These are phyloP conservation scores for Aurantiochytrium sp. DNA, from an alignment of 108 stramenopile species.

Conservation along the genomic window DNA sequence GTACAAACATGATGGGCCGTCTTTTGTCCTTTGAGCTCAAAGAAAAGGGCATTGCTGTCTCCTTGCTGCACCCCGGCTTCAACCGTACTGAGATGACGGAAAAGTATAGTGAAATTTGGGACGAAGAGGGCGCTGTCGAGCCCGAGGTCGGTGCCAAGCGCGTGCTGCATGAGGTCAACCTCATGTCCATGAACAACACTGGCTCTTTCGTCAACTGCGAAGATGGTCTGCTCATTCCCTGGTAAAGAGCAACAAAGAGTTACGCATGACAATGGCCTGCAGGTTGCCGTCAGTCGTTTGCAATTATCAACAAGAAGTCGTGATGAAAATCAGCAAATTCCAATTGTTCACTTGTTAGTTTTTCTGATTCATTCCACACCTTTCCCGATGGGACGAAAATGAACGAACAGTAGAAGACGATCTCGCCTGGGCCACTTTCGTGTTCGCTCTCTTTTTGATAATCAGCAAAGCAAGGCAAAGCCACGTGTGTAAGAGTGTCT, in stretches of 20 bases:
- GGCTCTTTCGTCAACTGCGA: conserved; percentile 76
- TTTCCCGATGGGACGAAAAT: too few species aligned
- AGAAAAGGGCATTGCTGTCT: conserved; percentile 62
- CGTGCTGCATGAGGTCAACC: conserved; percentile 66
- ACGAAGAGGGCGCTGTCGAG: conserved; percentile 72
- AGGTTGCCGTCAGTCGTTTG: too few species aligned
- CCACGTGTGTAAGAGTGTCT: too few species aligned
- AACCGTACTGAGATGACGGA: conserved; percentile 82
- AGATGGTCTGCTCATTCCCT: conserved; percentile 70
- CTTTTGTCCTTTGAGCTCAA: conserved; percentile 71
- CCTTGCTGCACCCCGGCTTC: conserved; percentile 78
- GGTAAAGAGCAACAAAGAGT: conserved; percentile 36
- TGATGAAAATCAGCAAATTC: too few species aligned
- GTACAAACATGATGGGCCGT: conserved; percentile 73
- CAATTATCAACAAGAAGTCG: too few species aligned
- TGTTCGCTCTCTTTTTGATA: too few species aligned
- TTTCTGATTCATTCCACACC: too few species aligned
- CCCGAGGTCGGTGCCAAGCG: conserved; percentile 67
- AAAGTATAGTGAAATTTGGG: conserved; percentile 79
- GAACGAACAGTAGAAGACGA: too few species aligned
- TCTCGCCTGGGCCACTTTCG: too few species aligned
- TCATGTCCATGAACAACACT: conserved; percentile 54
- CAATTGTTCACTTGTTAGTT: too few species aligned
- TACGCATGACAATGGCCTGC: too few species aligned
- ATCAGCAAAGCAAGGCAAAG: too few species aligned